A percentile compares a stretch with the other conserved stretches of the same genome.
Evolutionary conservation across 1,139 yeast genomes (phyloP).

Genomic region (Pneumocystis carinii): DNA sequence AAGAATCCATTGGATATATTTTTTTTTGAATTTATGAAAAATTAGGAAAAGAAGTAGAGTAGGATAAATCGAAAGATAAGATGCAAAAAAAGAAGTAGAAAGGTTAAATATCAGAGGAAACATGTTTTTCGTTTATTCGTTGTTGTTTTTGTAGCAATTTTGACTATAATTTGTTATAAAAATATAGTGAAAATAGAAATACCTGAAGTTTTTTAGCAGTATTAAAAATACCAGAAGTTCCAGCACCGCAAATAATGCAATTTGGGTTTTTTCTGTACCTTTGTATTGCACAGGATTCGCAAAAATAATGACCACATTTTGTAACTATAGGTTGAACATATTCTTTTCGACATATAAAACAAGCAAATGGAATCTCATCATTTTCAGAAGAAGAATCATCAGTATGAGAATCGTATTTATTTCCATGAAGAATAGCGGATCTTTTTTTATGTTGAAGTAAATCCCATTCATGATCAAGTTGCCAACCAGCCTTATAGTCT

Average conservation of each 20-base stretch:
- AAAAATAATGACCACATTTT: conserved; percentile 50
- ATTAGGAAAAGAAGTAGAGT: too few species aligned
- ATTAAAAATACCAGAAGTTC: conserved; percentile 40
- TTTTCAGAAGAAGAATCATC: conserved; percentile 12
- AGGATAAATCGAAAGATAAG: too few species aligned
- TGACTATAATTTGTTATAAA: not conserved
- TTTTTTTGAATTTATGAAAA: too few species aligned
- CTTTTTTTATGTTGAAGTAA: conserved; percentile 15
- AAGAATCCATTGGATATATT: too few species aligned
- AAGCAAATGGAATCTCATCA: conserved; percentile 41
- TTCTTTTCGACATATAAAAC: conserved; percentile 46
- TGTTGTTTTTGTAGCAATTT: not conserved
- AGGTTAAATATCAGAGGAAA: too few species aligned
- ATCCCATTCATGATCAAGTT: conserved; percentile 63
- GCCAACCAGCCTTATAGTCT: conserved; percentile 64
- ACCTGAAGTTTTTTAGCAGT: conserved; percentile 24
- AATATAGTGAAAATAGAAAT: not conserved
- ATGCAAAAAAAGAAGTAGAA: too few species aligned
- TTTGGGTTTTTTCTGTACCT: conserved; percentile 33
- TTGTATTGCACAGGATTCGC: conserved; percentile 46
- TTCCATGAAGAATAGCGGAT: not conserved
- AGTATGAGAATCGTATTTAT: not conserved
- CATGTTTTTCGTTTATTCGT: too few species aligned
- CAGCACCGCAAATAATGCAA: conserved; percentile 45
- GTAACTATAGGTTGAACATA: conserved; percentile 49